A percentile compares a stretch with the other conserved stretches of the same genome.
Conservation (phyloP, 208 protist genomes). For the Trypanosoma rangeli region DNA sequence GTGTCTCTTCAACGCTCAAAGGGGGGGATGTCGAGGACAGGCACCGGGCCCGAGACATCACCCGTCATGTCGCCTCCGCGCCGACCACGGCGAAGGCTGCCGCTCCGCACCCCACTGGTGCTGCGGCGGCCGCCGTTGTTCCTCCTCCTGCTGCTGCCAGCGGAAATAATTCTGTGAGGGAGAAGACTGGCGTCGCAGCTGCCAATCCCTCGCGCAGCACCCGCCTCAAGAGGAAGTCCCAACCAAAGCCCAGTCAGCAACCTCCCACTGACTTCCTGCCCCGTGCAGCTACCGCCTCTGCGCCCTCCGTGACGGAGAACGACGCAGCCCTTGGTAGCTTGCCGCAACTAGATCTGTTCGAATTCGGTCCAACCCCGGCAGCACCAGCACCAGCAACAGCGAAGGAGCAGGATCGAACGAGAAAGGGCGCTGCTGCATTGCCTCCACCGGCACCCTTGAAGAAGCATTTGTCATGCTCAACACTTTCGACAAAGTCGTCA, state of each 20-base stretch:
- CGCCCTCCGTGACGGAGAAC: background rate
- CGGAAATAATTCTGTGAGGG: background rate
- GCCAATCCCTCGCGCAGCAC: background rate
- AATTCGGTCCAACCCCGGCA: background rate
- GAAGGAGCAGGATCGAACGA: background rate
- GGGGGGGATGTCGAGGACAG: background rate
- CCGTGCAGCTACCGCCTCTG: background rate
- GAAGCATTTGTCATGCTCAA: constrained; percentile 1
- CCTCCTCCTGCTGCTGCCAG: background rate
- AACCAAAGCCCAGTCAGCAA: background rate
- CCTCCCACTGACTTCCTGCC: background rate
- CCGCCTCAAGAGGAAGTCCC: background rate
- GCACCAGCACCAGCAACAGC: background rate
- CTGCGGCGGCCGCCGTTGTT: background rate
- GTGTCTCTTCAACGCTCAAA: too few relatives aligned
- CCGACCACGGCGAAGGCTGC: background rate
- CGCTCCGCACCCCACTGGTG: background rate
- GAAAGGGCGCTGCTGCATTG: background rate
- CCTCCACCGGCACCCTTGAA: background rate
- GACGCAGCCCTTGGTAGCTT: background rate
- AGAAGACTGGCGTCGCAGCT: constrained; percentile 1
- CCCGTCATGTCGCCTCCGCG: background rate
- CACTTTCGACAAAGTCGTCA: background rate
- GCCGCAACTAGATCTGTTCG: background rate
- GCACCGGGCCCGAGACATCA: background rate